Evolutionary conservation across 78 protist genomes (phyloP).

Genomic region (Parvularia atlantis): DNA sequence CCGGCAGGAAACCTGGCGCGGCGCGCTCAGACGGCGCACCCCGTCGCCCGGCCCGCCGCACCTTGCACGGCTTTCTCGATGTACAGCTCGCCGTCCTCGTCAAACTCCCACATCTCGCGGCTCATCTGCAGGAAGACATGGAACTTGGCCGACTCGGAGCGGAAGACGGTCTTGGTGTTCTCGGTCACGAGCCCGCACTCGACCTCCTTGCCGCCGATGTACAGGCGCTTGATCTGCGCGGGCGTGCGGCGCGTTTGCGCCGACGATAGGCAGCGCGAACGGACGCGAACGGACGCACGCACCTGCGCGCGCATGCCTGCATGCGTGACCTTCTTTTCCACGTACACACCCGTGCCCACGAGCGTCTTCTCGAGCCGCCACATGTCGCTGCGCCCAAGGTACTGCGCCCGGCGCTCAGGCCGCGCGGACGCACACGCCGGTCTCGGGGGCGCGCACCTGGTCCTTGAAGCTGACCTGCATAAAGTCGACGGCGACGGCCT

Average conservation of each 20-base stretch:
- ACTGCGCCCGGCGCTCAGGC: background rate
- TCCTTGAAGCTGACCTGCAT: slow-evolving; percentile 12
- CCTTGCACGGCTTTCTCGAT: slow-evolving; percentile 16
- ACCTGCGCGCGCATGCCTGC: background rate
- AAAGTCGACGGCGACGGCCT: background rate
- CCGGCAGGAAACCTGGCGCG: background rate
- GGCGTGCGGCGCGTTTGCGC: too few species aligned
- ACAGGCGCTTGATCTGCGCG: too few species aligned
- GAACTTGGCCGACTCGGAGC: slow-evolving; percentile 19
- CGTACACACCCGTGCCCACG: background rate
- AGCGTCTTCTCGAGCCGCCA: slow-evolving; percentile 15
- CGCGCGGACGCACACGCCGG: too few species aligned
- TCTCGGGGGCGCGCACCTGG: too few species aligned
- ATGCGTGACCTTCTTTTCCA: background rate
- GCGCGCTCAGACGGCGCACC: too few species aligned
- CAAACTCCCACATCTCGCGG: slow-evolving; percentile 40
- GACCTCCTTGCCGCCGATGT: background rate
- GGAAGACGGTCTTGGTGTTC: slow-evolving; percentile 24
- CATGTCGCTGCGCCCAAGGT: slow-evolving; percentile 31
- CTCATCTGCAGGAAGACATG: slow-evolving; percentile 24
- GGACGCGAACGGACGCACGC: background rate
- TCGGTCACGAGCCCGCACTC: slow-evolving; percentile 11
- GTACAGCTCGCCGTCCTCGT: slow-evolving; percentile 18
- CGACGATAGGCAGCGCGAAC: background rate
- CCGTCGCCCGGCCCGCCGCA: background rate